These are phyloP conservation scores for Aspergillus chevalieri DNA, from an alignment of 2,329 filamentous ascomycete genomes.

Conservation along the genomic window DNA sequence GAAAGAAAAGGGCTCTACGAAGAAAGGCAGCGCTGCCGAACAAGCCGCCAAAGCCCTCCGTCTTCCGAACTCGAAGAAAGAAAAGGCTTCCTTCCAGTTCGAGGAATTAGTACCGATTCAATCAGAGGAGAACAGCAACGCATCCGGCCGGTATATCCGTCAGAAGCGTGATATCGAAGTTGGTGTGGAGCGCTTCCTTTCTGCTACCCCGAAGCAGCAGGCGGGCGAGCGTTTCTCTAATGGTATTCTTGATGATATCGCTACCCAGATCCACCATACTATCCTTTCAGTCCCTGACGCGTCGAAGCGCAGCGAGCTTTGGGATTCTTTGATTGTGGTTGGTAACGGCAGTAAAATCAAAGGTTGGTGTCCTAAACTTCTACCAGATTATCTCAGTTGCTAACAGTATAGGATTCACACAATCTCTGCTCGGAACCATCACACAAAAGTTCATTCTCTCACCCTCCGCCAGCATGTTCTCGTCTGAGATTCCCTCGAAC, in stretches of 20 bases:
- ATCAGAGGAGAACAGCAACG: slow-evolving; percentile 45
- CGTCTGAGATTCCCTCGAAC: slow-evolving; percentile 89
- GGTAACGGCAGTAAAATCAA: slow-evolving; percentile 72
- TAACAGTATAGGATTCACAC: slow-evolving; percentile 63
- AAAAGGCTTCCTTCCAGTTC: slow-evolving; percentile 55
- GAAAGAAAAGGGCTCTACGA: slow-evolving; percentile 53
- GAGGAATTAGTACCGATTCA: slow-evolving; percentile 53
- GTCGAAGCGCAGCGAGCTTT: slow-evolving; percentile 76
- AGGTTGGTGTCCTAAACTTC: slow-evolving; percentile 35
- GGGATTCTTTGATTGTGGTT: slow-evolving; percentile 87
- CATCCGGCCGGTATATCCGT: slow-evolving; percentile 48
- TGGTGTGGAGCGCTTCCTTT: slow-evolving; percentile 56
- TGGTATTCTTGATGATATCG: slow-evolving; percentile 73
- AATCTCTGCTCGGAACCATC: slow-evolving; percentile 76
- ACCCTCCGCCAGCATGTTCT: slow-evolving; percentile 93
- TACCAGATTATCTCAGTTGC: slow-evolving; percentile 27
- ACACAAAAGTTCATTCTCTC: slow-evolving; percentile 81
- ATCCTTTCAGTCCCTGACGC: slow-evolving; percentile 78
- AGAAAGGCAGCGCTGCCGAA: slow-evolving; percentile 43
- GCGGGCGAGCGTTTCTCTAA: slow-evolving; percentile 40
- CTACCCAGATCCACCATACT: slow-evolving; percentile 73
- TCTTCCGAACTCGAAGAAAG: slow-evolving; percentile 55
- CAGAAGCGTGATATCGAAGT: slow-evolving; percentile 55
- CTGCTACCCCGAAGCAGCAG: slow-evolving; percentile 40
- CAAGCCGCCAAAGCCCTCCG: slow-evolving; percentile 45